These are phyloP conservation scores for Aristolochia contorta DNA, from an alignment of 164 flowering plant genomes.

Conservation along the genomic window DNA sequence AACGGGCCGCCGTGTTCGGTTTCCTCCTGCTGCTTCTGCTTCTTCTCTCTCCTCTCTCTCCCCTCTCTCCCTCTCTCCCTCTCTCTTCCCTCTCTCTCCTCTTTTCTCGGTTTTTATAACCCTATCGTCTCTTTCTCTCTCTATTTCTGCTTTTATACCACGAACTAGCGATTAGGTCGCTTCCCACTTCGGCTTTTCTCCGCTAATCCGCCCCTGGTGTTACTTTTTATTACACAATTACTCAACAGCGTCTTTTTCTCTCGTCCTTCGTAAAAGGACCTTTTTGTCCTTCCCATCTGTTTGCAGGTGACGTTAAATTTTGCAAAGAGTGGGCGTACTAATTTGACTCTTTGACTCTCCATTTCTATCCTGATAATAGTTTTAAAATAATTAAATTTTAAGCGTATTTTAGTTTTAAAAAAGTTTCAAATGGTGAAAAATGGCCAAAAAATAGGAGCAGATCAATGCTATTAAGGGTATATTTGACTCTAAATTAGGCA, in stretches of 20 bases:
- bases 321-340: too few relatives aligned
- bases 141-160: not conserved
- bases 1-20: slow-evolving; percentile 7
- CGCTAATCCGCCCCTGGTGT: not conserved
- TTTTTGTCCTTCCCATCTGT: not conserved
- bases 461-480: too few relatives aligned
- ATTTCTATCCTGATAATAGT: too few relatives aligned
- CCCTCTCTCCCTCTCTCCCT: not conserved
- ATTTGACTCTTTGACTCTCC: too few relatives aligned
- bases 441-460: too few relatives aligned
- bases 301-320: too few relatives aligned
- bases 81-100: not conserved
- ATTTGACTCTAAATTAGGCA: too few relatives aligned
- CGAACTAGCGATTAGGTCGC: slow-evolving; percentile 4
- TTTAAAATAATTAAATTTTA: too few relatives aligned
- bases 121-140: slow-evolving; percentile 1
- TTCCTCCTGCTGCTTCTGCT: slow-evolving; percentile 1
- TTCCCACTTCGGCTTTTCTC: not conserved
- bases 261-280: not conserved
- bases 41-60: not conserved
- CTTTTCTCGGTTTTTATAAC: not conserved
- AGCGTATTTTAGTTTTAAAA: too few relatives aligned
- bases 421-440: too few relatives aligned
- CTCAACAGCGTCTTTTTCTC: slow-evolving; percentile 1
- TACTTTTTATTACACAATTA: not conserved